These are phyloP conservation scores for Apiospora pterosperma DNA, from an alignment of 2,329 filamentous ascomycete genomes.

Conservation along the genomic window DNA sequence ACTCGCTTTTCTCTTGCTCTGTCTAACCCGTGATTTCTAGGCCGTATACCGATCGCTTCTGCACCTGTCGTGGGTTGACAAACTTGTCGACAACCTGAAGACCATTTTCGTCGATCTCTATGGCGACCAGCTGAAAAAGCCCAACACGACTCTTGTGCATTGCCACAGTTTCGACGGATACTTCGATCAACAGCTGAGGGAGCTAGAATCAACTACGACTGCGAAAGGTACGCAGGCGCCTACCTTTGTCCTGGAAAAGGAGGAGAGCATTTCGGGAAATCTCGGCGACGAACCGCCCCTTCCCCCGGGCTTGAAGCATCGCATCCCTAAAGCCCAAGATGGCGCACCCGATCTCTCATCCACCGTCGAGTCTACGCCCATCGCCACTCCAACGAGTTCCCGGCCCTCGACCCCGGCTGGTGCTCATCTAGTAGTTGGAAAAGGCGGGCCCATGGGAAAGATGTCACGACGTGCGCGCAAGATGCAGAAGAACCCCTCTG, in stretches of 20 bases:
- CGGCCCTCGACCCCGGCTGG: constrained; percentile 71
- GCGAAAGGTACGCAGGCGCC: constrained; percentile 22
- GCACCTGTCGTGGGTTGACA: constrained; percentile 95
- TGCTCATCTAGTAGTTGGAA: constrained; percentile 67
- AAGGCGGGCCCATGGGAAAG: constrained; percentile 70
- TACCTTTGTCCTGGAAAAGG: constrained; percentile 29
- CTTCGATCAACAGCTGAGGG: constrained; percentile 87
- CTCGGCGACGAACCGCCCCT: constrained; percentile 35
- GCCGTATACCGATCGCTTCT: constrained; percentile 95
- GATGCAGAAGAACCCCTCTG: constrained; percentile 53
- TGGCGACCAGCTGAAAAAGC: constrained; percentile 78
- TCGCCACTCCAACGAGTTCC: constrained; percentile 70
- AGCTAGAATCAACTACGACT: constrained; percentile 62
- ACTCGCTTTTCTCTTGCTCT: constrained; percentile 7
- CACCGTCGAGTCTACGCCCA: constrained; percentile 67
- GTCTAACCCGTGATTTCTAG: constrained; percentile 40
- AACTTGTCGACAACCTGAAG: constrained; percentile 90
- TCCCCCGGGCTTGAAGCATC: constrained; percentile 38
- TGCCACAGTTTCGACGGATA: constrained; percentile 84
- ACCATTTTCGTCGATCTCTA: constrained; percentile 91
- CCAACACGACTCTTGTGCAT: constrained; percentile 73
- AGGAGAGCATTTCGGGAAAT: constrained; percentile 32
- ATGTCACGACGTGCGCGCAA: constrained; percentile 78
- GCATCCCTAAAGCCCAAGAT: constrained; percentile 32
- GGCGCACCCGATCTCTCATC: constrained; percentile 31